Base-by-base conservation (phyloP, 768 basidiomycete species). In the Tricholoma hemisulphureum region DNA sequence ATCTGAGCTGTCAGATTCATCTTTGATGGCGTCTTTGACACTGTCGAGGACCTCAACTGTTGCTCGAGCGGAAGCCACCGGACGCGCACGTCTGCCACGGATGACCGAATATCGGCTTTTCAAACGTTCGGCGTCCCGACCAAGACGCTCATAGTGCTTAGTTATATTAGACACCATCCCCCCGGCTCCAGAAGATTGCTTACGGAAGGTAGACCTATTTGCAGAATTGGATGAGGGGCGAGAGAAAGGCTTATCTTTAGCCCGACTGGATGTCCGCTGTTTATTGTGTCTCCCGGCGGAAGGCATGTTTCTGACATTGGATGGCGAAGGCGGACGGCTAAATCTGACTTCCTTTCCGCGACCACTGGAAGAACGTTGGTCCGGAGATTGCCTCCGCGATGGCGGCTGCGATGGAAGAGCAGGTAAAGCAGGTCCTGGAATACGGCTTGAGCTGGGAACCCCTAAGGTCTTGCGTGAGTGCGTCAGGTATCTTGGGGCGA, bases 11-110 rank as follows among this genome's bases (percentile, higher is more conserved):
- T 91, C 89, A 20, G 87, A 87, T 62, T 91, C 93, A 64, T 93
- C 91, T 52, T 81, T 82, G 67, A 97, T 91, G 1, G 91, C 95
- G 65, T 97, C 95, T 67, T 90, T 88, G 65, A 97, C 83, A 65
- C 92, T 95, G 53, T 91, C 88, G 23, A 97, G 80, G 29, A 97
- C 83, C 67, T 95, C 87, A 1, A 96, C 92, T 65, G 87, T 93
- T 14, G 93, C 94, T 45, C 87, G 84, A 14, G 95, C 89, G 23
- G 88, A 88, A 18, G 91, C 90, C 13, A 98, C 93, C 11, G 97
- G 96, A 29, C 96, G 88, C 18, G 93, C 91, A 45, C 89, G 85
- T 61, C 86, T 88, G 10, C 90, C 91, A 34, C 93, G 84, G 66
- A 95, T 91, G 54, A 94, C 84, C n/a, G 87, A 83, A 65, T 96